Base-by-base conservation (phyloP, 306 rosid genomes). In the Acacia melanoxylon region DNA sequence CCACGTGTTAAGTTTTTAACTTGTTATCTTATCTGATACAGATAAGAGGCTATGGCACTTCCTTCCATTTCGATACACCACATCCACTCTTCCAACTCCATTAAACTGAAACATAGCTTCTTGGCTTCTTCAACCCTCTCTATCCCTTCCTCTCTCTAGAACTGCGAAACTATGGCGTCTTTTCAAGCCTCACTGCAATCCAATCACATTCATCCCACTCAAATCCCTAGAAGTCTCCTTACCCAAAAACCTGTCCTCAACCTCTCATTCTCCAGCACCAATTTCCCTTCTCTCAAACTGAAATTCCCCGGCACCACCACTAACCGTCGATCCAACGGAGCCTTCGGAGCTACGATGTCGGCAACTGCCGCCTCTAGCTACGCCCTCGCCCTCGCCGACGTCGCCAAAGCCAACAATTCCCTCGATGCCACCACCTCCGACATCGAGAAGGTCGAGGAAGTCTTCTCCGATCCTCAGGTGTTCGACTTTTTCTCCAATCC, bases 311-410 rank as follows among this genome's bases (percentile, higher is more conserved):
- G 31, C 83, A 4, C 65, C 51, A 31, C 45, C 83, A 6, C 62
- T 58, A 25, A 2, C 37, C 70, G 78, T 54, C 94, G 91, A 59
- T 83, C 87, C 69, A 25, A 75, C 20, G 74, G 66, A 46, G 85
- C 79, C 4, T 79, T 86, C 44, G 92, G 95, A 1, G 84, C 93
- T 16, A 81, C 75, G 56, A 93, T 93, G 98, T 42, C 78, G 0
- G 80, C 92, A 25, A 46, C 90, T 0, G 98, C 89, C 0, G 92
- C 97, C 13, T 27, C 90, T 19, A 92, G 92, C 91, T 95, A 95
- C 83, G 97, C 99, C 0, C 3, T 80, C 3, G 99, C 98, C 5
- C 84, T 95, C 2, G 98, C 94, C 7, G 97, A 93, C 42, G 76
- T 93, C n/a, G 97, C 97, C 13, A 46, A 63, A 0, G 35, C 58